Conservation (phyloP, 208 protist species). For the Acanthamoeba divionensis region DNA sequence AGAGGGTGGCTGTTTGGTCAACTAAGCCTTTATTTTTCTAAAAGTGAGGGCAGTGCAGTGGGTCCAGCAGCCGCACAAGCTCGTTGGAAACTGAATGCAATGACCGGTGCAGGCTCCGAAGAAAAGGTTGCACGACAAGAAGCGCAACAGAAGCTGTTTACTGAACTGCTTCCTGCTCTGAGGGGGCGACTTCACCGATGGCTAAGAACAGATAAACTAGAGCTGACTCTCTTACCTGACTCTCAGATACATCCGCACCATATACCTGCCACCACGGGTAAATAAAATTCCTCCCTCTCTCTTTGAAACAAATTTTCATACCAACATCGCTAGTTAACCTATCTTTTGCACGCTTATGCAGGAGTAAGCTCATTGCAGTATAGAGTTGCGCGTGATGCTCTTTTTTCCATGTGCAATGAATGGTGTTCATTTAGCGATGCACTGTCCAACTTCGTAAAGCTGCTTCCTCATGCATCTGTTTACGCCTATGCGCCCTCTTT, state of each 20-base stretch:
- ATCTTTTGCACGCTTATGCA: no score
- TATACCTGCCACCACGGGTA: no score
- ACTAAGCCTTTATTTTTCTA: no score
- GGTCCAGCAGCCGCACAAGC: no score
- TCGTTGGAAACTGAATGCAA: no score
- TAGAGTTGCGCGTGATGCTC: not conserved
- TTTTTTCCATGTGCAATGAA: not conserved
- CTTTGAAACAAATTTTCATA: no score
- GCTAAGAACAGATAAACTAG: constrained; percentile 46
- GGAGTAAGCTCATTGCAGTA: not conserved
- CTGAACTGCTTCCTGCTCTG: constrained; percentile 9
- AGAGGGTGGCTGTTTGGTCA: no score
- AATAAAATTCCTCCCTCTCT: no score
- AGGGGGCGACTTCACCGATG: constrained; percentile 12
- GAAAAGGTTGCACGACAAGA: no score
- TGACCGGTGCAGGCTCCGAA: no score
- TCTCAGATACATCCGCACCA: not conserved
- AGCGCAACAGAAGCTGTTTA: not conserved
- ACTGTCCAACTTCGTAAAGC: constrained; percentile 22
- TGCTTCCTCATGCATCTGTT: not conserved
- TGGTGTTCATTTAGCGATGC: constrained; percentile 31
- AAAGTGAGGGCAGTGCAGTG: no score
- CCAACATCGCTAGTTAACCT: no score
- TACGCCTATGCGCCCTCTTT: not conserved
- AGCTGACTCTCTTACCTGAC: constrained; percentile 10